Evolutionary conservation across 306 rosid species (phyloP).

Genomic region (Castanea crenata): DNA sequence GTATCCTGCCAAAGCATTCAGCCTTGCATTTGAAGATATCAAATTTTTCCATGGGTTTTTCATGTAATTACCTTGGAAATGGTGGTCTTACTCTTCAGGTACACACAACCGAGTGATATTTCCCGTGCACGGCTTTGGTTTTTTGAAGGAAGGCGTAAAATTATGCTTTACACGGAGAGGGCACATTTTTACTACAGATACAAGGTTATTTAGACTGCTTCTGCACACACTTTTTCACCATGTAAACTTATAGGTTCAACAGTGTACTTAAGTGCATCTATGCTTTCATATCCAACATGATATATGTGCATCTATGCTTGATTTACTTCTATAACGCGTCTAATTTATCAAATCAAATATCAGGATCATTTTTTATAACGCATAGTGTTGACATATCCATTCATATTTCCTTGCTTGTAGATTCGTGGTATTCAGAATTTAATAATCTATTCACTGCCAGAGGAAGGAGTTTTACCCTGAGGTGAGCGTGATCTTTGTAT

Average conservation of each 20-base stretch:
- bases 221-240: neutral
- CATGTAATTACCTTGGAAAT: slow-evolving; percentile 10
- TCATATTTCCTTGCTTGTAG: slow-evolving; percentile 39
- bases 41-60: neutral
- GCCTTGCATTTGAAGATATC: neutral
- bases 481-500: slow-evolving; percentile 42
- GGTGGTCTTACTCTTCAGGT: slow-evolving; percentile 46
- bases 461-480: slow-evolving; percentile 89
- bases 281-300: neutral
- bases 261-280: neutral
- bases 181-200: slow-evolving; percentile 91
- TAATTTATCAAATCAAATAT: neutral
- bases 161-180: slow-evolving; percentile 91
- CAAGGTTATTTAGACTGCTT: slow-evolving; percentile 48
- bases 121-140: slow-evolving; percentile 85
- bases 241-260: neutral
- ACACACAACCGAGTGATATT: slow-evolving; percentile 74
- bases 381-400: slow-evolving; percentile 10
- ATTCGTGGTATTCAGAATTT: slow-evolving; percentile 79
- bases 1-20: neutral
- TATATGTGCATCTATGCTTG: neutral
- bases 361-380: neutral
- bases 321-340: neutral
- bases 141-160: slow-evolving; percentile 70
- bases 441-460: slow-evolving; percentile 78